Evolutionary conservation across 345 rosid species (phyloP).

Genomic region (Cardamine resedifolia): DNA sequence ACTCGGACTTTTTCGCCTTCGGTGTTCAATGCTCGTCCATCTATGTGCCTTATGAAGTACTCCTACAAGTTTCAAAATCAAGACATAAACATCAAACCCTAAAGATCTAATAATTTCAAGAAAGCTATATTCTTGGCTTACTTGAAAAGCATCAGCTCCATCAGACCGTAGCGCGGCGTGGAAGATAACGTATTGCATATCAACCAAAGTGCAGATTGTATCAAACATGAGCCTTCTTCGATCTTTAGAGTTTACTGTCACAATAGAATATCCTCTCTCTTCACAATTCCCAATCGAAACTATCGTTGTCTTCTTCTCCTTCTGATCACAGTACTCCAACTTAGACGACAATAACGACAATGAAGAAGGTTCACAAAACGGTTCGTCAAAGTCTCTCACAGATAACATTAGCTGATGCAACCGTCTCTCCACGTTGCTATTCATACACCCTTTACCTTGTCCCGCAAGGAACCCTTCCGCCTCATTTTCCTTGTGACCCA

Average conservation of each 20-base stretch:
- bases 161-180: conserved; percentile 59
- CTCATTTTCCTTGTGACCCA: conserved; percentile 45
- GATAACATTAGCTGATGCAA: conserved; percentile 73
- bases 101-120: background rate
- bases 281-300: conserved; percentile 62
- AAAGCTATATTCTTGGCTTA: conserved; percentile 19
- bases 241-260: conserved; percentile 63
- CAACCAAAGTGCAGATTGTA: conserved; percentile 66
- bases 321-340: conserved; percentile 28
- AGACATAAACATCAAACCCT: background rate
- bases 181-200: conserved; percentile 78
- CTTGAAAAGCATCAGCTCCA: conserved; percentile 67
- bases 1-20: conserved; percentile 94
- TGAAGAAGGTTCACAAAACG: conserved; percentile 30
- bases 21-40: conserved; percentile 87
- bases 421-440: conserved; percentile 59
- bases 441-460: conserved; percentile 43
- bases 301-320: conserved; percentile 30
- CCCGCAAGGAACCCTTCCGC: conserved; percentile 42
- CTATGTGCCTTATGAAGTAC: conserved; percentile 82
- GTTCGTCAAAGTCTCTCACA: conserved; percentile 61
- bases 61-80: conserved; percentile 50
- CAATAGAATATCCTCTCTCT: conserved; percentile 64
- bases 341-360: conserved; percentile 27
- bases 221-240: conserved; percentile 78